These are phyloP conservation scores for Penicillium olsonii DNA, from an alignment of 2,329 filamentous ascomycete genomes.

Conservation along the genomic window DNA sequence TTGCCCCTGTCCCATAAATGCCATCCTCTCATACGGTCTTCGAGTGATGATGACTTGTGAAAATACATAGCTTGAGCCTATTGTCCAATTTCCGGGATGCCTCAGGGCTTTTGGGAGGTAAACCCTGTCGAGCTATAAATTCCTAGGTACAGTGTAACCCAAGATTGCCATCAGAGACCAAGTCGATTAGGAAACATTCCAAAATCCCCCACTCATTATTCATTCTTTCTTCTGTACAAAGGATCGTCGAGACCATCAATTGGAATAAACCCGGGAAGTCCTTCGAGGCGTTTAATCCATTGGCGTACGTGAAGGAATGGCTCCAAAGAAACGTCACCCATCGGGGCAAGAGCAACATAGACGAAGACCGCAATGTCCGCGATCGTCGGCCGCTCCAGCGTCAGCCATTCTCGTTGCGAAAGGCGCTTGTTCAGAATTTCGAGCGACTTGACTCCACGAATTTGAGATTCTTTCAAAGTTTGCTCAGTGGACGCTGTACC, in stretches of 20 bases:
- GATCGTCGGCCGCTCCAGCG: neutral
- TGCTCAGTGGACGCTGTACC: neutral
- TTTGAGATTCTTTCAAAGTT: neutral
- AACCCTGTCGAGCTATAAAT: no score
- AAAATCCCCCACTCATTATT: no score
- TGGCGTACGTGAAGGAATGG: neutral
- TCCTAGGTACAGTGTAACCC: no score
- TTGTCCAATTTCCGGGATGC: no score
- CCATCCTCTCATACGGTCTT: no score
- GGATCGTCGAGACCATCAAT: slow-evolving; percentile 4
- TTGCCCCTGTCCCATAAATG: no score
- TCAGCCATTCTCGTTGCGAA: neutral
- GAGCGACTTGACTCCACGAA: neutral
- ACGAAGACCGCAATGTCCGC: slow-evolving; percentile 3
- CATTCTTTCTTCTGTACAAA: no score
- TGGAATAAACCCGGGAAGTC: slow-evolving; percentile 1
- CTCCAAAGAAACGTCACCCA: slow-evolving; percentile 5
- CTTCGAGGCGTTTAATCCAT: slow-evolving; percentile 1
- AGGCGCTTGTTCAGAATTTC: neutral
- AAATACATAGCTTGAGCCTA: no score
- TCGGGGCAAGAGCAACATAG: slow-evolving; percentile 4
- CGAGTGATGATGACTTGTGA: no score
- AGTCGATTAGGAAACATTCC: no score
- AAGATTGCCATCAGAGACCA: no score
- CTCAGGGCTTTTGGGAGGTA: no score